Base-by-base conservation (phyloP, 139 green algal species). In the Dunaliella sp. region DNA sequence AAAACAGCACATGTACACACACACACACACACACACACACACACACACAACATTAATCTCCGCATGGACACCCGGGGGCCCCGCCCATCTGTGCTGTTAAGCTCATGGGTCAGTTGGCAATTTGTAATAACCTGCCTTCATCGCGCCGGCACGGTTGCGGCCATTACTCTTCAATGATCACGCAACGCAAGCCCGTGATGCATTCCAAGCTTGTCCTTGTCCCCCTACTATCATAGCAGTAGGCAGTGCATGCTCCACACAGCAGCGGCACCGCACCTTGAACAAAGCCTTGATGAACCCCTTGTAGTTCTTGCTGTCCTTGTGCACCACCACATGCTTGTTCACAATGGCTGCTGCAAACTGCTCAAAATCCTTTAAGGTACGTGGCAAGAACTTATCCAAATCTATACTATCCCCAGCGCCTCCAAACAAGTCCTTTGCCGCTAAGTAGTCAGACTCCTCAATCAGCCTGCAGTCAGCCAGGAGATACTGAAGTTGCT, bases 301-400 rank as follows among this genome's bases (percentile, higher is more conserved):
- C 88, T 94, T 95, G 88, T 93, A 96, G 82, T 95, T 88, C 35
- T 92, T 88, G 88, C 83, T 92, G 31, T 87, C 87, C 7, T 85
- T 81, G 73, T 96, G 95, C 28, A 33, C 35, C 7, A 83, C 28
- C 78, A 88, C 78, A 65, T 87, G 86, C 38, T 57, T 79, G 32
- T 36, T 28, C 31, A 78, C 78, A 22, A 92, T 35, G 36, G 84
- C 84, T 0, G 83, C 22, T 1, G 86, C 84, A 80, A 87, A 88
- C n/a, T 95, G 90, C 77, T 98, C 95, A 86, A 94, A 95, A 28
- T 97, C 95, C 86, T 95, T 96, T 0, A 90, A 73, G 1, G 80
- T 84, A 82, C 96, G 97, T 28, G 94, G 95, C 38, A 95, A 59
- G 84, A 95, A 94, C 78, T 36, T 85, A 1, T 96, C 92, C 83